Evolutionary conservation across 306 rosid genomes (phyloP).

Genomic region (Abrus precatorius): DNA sequence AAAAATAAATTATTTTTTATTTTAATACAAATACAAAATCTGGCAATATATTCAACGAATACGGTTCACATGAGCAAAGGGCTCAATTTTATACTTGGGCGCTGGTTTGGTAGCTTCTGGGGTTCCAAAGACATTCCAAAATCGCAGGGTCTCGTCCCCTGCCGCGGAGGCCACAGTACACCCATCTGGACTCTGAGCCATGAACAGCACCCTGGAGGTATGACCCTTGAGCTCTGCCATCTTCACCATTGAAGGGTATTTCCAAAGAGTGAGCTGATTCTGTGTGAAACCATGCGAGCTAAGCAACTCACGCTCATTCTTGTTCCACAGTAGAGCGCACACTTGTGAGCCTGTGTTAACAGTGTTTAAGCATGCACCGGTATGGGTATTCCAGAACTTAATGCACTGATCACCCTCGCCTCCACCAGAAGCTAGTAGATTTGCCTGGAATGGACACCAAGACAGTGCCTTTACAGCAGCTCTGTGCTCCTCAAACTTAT

Average conservation of each 20-base stretch:
- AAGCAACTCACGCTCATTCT: constrained; percentile 89
- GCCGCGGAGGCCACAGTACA: constrained; percentile 69
- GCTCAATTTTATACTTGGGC: constrained; percentile 45
- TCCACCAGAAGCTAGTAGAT: constrained; percentile 76
- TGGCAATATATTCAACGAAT: constrained; percentile 62
- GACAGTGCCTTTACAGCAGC: constrained; percentile 87
- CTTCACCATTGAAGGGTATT: constrained; percentile 87
- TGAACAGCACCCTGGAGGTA: constrained; percentile 79
- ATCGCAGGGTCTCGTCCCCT: constrained; percentile 56
- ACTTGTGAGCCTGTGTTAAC: constrained; percentile 82
- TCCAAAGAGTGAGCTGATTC: constrained; percentile 88
- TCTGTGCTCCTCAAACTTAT: constrained; percentile 72
- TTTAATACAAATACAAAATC: too few relatives aligned
- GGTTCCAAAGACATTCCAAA: constrained; percentile 66
- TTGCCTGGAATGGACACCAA: constrained; percentile 90
- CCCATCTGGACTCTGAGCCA: constrained; percentile 72
- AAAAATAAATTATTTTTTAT: too few relatives aligned
- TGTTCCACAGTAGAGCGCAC: constrained; percentile 79
- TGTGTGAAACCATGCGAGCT: constrained; percentile 86
- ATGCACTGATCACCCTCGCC: constrained; percentile 77
- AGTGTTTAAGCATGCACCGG: constrained; percentile 81
- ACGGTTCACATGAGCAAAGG: constrained; percentile 54
- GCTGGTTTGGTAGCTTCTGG: constrained; percentile 53
- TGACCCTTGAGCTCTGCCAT: constrained; percentile 85
- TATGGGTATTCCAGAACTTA: constrained; percentile 85